Evolutionary conservation across 2,329 filamentous ascomycete species (phyloP), one percentile per base, ranked within the genome.

Genomic region (Parastagonospora avenae): DNA sequence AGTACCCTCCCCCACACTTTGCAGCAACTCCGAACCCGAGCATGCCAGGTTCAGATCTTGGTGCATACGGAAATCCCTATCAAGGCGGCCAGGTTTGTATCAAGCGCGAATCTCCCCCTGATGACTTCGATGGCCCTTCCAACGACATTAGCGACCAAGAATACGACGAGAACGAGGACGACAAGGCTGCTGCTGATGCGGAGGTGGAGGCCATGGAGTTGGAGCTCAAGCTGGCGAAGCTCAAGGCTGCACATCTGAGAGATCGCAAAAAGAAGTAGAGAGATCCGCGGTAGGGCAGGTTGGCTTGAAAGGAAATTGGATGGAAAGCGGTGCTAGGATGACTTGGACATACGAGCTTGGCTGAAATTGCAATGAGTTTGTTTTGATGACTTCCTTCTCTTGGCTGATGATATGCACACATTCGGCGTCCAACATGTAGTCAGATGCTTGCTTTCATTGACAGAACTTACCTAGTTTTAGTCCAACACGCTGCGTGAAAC

Each of bases 91-190:
- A 33, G 1, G 12, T 38, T 6, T 50, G 43, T 29, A 52, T 66
- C 52, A 67, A 66, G 45, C 54, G 54, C 6, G 62, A 67, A 39
- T 50, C 47, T 5, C 53, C 58, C 9, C 50, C 46, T 11, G 55
- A 55, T 2, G 47, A 55, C 8, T 28, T 49, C 9, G 40, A 54
- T 6, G 44, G 7, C 10, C 46, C 52, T 6, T 32, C 10, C 15
- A 54, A 57, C 28, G 44, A 43, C 3, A 12, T 40, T 4, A 53
- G 37, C 7, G 41, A n/a, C 2, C 29, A 42, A 0, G 48, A 46
- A 1, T 45, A 52, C 2, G 40, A 52, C 1, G 36, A 45, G 4
- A 14, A 46, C 2, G 38, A 37, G 27, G 46, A 41, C 4, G 48
- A 35, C 33, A n/a, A 37, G 8, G 50, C 47, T 28, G 55, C 39